Evolutionary conservation across 1,284 basidiomycete genomes (phyloP).

Genomic region (Volvariella surrecta): DNA sequence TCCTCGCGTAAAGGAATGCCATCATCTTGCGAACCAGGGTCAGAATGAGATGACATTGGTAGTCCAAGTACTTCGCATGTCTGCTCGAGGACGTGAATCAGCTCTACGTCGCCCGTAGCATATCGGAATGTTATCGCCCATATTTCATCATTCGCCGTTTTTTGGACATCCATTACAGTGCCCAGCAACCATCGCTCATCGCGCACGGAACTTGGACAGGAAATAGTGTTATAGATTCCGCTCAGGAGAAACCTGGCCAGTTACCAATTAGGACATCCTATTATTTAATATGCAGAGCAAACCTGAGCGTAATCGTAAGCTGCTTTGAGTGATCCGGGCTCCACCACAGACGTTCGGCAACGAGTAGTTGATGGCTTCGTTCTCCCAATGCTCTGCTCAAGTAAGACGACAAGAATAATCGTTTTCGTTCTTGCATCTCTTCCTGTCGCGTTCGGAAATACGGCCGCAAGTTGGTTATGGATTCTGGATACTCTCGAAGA

Average conservation of each 20-base stretch:
- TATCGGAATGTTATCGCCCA: slow-evolving; percentile 40
- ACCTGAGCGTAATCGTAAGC: slow-evolving; percentile 49
- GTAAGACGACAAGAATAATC: slow-evolving; percentile 39
- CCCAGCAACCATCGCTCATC: slow-evolving; percentile 22
- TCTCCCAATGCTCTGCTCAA: slow-evolving; percentile 27
- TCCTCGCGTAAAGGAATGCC: neutral
- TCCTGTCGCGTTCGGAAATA: slow-evolving; percentile 44
- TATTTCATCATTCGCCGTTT: slow-evolving; percentile 46
- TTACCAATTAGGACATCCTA: slow-evolving; percentile 1
- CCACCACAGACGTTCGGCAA: slow-evolving; percentile 45
- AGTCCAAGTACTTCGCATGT: slow-evolving; percentile 66
- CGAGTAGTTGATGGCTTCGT: slow-evolving; percentile 16
- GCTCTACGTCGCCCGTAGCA: slow-evolving; percentile 17
- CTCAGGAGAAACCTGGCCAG: slow-evolving; percentile 50
- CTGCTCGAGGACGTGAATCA: slow-evolving; percentile 48
- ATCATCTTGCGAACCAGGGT: neutral
- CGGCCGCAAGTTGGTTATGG: slow-evolving; percentile 60
- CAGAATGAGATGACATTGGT: slow-evolving; percentile 10
- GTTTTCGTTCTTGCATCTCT: slow-evolving; percentile 30
- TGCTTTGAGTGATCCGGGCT: slow-evolving; percentile 52
- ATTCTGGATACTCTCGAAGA: slow-evolving; percentile 27
- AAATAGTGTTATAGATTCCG: slow-evolving; percentile 52
- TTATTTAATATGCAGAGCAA: slow-evolving; percentile 9
- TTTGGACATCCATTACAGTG: slow-evolving; percentile 34
- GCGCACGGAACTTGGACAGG: slow-evolving; percentile 21